A percentile compares a stretch with the other conserved stretches of the same genome.
These are phyloP conservation scores for Fomitopsis pulvina DNA, from an alignment of 768 basidiomycete species.

Conservation along the genomic window DNA sequence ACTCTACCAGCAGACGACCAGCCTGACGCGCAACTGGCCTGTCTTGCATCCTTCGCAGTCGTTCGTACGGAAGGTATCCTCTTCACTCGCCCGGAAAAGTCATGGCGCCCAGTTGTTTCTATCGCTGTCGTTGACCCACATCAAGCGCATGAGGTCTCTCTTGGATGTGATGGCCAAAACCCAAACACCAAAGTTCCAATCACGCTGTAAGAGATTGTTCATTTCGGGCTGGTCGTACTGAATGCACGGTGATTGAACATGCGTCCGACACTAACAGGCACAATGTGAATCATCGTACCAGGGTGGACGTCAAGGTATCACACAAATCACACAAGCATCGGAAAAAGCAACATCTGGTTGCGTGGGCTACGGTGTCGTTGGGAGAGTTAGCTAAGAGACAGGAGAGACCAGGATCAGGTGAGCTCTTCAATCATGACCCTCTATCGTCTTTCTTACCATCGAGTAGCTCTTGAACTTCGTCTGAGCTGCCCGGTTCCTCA, in stretches of 20 bases:
- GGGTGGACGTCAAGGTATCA: conserved; percentile 50
- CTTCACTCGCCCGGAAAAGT: conserved; percentile 48
- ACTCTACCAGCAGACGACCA: no score
- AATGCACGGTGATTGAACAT: neutral
- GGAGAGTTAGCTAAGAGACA: conserved; percentile 48
- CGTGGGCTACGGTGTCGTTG: conserved; percentile 41
- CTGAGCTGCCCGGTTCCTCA: conserved; percentile 19
- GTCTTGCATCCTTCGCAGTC: conserved; percentile 26
- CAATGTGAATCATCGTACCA: conserved; percentile 31
- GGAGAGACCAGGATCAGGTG: conserved; percentile 36
- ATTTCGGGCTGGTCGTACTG: neutral
- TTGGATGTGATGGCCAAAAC: conserved; percentile 67
- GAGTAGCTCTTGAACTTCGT: conserved; percentile 13
- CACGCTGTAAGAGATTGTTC: conserved; percentile 38
- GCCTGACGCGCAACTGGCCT: neutral
- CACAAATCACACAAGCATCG: conserved; percentile 54
- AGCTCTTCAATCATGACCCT: conserved; percentile 14
- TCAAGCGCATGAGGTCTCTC: conserved; percentile 44
- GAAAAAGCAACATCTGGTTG: conserved; percentile 51
- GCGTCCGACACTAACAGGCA: conserved; percentile 20
- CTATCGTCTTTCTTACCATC: conserved; percentile 2
- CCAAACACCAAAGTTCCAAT: conserved; percentile 53
- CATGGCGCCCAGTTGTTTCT: conserved; percentile 62
- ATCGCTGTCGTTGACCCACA: conserved; percentile 48
- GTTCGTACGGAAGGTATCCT: conserved; percentile 32